These are phyloP conservation scores for Dryas octopetala DNA, from an alignment of 306 rosid species.

Conservation along the genomic window DNA sequence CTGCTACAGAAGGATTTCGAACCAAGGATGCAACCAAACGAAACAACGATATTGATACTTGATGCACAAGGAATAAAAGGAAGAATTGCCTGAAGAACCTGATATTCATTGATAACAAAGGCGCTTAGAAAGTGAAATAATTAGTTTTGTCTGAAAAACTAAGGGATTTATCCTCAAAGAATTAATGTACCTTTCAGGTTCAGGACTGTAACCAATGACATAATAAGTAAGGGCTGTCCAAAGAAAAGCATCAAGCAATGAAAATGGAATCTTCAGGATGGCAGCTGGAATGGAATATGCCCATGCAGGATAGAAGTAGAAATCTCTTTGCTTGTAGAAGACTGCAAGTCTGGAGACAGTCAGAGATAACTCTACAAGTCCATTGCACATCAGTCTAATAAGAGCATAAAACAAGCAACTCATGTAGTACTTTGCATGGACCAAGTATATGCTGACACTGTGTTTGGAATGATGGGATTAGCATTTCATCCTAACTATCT, in stretches of 20 bases:
- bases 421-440: slow-evolving; percentile 33
- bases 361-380: slow-evolving; percentile 46
- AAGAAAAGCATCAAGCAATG: slow-evolving; percentile 52
- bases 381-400: slow-evolving; percentile 39
- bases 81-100: slow-evolving; percentile 58
- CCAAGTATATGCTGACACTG: slow-evolving; percentile 20
- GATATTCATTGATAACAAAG: slow-evolving; percentile 18
- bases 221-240: slow-evolving; percentile 58
- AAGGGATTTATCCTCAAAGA: background rate
- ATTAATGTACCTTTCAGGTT: slow-evolving; percentile 38
- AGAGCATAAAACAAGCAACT: slow-evolving; percentile 57
- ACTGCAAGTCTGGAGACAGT: slow-evolving; percentile 53
- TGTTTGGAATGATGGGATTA: slow-evolving; percentile 41
- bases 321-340: slow-evolving; percentile 56
- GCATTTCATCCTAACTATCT: slow-evolving; percentile 36
- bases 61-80: slow-evolving; percentile 44
- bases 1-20: slow-evolving; percentile 42
- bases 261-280: slow-evolving; percentile 52
- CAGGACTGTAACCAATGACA: slow-evolving; percentile 63
- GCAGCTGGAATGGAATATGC: slow-evolving; percentile 52
- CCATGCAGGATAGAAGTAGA: slow-evolving; percentile 57
- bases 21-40: slow-evolving; percentile 48
- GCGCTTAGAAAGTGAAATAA: background rate
- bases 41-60: slow-evolving; percentile 48
- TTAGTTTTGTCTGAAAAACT: background rate